Base-by-base conservation (phyloP, 306 rosid species). In the Pyrus betulifolia region DNA sequence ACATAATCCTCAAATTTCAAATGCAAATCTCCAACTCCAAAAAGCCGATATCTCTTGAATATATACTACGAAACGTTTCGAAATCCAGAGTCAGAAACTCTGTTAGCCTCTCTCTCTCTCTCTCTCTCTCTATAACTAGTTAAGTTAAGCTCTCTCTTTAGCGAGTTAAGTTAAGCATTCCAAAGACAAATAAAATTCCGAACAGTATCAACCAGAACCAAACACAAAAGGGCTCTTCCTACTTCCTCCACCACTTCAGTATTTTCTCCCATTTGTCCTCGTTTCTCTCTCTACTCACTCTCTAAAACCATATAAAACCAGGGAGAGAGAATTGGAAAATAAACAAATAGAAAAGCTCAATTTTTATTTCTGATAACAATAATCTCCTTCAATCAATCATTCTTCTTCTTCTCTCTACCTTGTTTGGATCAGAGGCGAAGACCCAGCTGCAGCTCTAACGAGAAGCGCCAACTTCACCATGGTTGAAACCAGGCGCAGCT, bases 401-500 rank as follows among this genome's bases (percentile, higher is more conserved):
- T 82, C 81, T 30, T 80, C 49, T 82, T 62, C 67, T 54, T 73
- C 51, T 25, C 77, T 67, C 33, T 58, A 31, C 77, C 79, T 80
- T 82, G 76, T 68, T 82, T 81, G 88, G 88, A 84, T 86, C 88
- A 82, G 84, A 82, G 84, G 64, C 82, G 70, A 73, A 70, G 74
- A 79, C 67, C 51, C 54, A 59, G 10, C 45, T 5, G 11, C 6
- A 45, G 35, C 68, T 6, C 21, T 10, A 25, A 18, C 33, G 55
- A n/a, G 35, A 59, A 23, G 49, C 57, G 23, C 49, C 68, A 31
- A 18, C 27, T 10, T 2, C 72, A 84, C 74, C 89, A 95, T 95
- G 99, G 99, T 95, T 70, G 99, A 95, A 76, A 95, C 98, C 65
- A 87, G 98, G 68, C 88, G 96, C 68, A 92, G 98, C 82, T 87